Base-by-base conservation (phyloP, 2,329 filamentous ascomycete species). In the Xylariales sp. region DNA sequence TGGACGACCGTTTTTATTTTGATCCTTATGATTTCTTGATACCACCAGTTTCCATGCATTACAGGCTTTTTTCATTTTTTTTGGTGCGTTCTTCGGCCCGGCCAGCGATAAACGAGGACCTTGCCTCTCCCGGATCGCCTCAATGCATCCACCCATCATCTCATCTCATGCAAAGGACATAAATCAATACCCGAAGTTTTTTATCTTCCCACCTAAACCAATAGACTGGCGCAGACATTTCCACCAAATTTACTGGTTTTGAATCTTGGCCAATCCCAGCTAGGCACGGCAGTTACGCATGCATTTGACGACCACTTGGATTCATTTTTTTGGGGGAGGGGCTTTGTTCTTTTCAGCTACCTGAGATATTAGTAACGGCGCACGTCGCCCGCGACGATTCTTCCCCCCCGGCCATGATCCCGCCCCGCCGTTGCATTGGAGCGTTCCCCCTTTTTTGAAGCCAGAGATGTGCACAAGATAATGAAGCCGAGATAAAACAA, bases 21-120 rank as follows among this genome's bases (percentile, higher is more conserved):
- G 67, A 69, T 69, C 23, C 23, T 23, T 23, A 23, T 23, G 23
- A 23, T 67, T 45, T 58, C 48, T 68, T 67, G 67, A 69, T 69
- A 69, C 68, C 68, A 69, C 52, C 46, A 34, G 39, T 54, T 54
- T 18, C 39, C 34, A 48, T 54, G 64, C 67, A 66, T 69, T 60
- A 16, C 45, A 60, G 53, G 59, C 9, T 63, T 66, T 66, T 57
- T 18, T 5, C 14, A 1, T 56, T 52, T 65, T 1, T 56, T 52
- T 65, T 46, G 49, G 32, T 65, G 12, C 16, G 46, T 61, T 56
- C n/a, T 58, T 56, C 41, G 50, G 28, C 50, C 18, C 52, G 41
- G 56, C 56, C 50, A 65, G 45, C 46, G 48, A 62, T 56, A 65
- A 43, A 61, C 49, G 34, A 50, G 62, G 30, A 56, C 23, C 43